Evolutionary conservation across 192 early-diverging fungal species (phyloP).

Genomic region (Podila verticillata): DNA sequence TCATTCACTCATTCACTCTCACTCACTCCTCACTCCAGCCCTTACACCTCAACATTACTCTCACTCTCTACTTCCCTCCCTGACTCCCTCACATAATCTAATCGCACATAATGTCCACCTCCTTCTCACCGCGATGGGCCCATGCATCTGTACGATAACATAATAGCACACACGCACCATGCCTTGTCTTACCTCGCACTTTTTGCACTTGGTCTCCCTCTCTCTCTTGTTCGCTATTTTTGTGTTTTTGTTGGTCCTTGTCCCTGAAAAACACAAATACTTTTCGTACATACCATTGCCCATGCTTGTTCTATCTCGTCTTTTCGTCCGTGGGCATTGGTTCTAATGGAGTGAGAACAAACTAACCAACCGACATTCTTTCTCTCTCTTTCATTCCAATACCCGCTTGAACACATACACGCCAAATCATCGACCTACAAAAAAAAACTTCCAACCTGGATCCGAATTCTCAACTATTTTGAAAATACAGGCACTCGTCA

Average conservation of each 20-base stretch:
- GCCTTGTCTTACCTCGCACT: no score
- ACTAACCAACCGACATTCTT: no score
- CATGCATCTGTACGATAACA: conserved; percentile 33
- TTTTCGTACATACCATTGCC: not conserved
- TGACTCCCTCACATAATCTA: not conserved
- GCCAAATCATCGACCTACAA: not conserved
- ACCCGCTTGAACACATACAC: not conserved
- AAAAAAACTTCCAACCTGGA: not conserved
- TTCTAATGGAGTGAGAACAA: no score
- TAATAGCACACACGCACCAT: not conserved
- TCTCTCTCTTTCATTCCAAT: no score
- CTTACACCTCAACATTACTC: not conserved
- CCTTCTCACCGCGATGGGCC: conserved; percentile 33
- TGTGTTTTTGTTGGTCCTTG: not conserved
- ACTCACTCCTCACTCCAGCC: not conserved
- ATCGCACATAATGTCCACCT: conserved; percentile 8
- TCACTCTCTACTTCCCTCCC: not conserved
- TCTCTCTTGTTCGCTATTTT: no score
- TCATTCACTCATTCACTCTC: no score
- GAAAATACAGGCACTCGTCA: conserved; percentile 9
- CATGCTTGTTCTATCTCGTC: not conserved
- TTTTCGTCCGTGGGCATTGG: not conserved
- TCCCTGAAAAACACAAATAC: not conserved
- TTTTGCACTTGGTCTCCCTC: no score
- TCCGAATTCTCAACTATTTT: not conserved